These are phyloP conservation scores for Phytophthora uliginosa DNA, from an alignment of 352 stramenopile species.

Conservation along the genomic window DNA sequence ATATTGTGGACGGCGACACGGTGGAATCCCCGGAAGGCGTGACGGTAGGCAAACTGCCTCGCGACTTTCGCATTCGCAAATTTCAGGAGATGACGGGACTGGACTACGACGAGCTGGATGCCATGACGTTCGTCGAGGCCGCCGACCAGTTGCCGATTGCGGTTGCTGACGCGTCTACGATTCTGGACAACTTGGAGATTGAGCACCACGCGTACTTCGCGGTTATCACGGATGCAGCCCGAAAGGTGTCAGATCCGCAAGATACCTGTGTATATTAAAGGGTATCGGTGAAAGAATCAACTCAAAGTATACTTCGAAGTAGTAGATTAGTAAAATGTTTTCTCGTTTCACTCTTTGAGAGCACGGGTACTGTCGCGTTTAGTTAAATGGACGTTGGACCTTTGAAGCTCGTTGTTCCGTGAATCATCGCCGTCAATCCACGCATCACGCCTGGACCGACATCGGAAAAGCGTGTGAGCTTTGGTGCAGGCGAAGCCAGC, in stretches of 20 bases:
- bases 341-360: too few relatives aligned
- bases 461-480: not conserved
- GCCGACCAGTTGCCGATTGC: slow-evolving; percentile 45
- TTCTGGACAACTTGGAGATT: slow-evolving; percentile 30
- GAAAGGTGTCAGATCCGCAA: slow-evolving; percentile 24
- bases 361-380: too few relatives aligned
- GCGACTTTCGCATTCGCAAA: slow-evolving; percentile 68
- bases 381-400: not conserved
- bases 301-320: too few relatives aligned
- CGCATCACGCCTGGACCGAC: not conserved
- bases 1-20: slow-evolving; percentile 55
- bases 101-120: slow-evolving; percentile 47
- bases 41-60: slow-evolving; percentile 46
- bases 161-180: slow-evolving; percentile 26
- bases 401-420: not conserved
- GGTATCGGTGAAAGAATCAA: too few relatives aligned
- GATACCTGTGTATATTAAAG: slow-evolving; percentile 18
- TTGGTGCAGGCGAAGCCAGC: not conserved
- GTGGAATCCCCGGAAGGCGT: slow-evolving; percentile 39
- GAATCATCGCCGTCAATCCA: not conserved
- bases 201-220: slow-evolving; percentile 25
- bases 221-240: slow-evolving; percentile 18
- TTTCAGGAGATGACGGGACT: slow-evolving; percentile 66
- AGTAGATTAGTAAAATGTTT: too few relatives aligned
- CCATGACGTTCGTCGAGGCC: slow-evolving; percentile 58